Evolutionary conservation across 352 stramenopile genomes (phyloP).

Genomic region (Blastocystis sp.): DNA sequence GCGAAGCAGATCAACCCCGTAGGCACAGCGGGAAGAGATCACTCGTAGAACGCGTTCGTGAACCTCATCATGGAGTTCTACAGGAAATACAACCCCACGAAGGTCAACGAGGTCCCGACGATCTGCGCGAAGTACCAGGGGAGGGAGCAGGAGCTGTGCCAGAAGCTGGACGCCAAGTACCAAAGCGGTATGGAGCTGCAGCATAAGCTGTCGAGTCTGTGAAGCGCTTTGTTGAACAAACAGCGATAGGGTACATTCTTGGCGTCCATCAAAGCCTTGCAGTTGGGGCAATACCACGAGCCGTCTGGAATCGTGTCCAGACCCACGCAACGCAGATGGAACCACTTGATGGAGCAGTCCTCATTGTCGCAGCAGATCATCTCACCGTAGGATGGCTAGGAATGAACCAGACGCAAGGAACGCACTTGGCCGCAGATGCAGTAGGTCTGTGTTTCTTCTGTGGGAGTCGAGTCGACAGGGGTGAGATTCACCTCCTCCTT

Average conservation of each 20-base stretch:
- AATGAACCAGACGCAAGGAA: not conserved
- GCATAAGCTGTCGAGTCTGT: not conserved
- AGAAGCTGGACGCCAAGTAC: conserved; percentile 60
- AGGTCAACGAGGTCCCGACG: conserved; percentile 26
- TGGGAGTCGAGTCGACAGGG: not conserved
- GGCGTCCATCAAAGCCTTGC: conserved; percentile 19
- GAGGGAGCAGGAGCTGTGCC: conserved; percentile 40
- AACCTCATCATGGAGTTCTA: conserved; percentile 50
- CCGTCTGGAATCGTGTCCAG: conserved; percentile 62
- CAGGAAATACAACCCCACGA: conserved; percentile 33
- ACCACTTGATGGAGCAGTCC: conserved; percentile 67
- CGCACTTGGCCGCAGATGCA: conserved; percentile 55
- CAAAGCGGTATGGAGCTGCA: not conserved
- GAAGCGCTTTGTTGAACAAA: conserved; percentile 21
- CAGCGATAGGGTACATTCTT: not conserved
- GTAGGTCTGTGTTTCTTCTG: conserved; percentile 54
- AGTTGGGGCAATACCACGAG: conserved; percentile 65
- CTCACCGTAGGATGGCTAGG: conserved; percentile 66
- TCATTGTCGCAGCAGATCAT: conserved; percentile 69
- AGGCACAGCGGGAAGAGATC: not conserved
- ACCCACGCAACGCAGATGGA: conserved; percentile 61
- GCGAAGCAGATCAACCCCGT: conserved; percentile 1
- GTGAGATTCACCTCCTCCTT: conserved; percentile 50
- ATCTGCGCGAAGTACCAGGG: conserved; percentile 28
- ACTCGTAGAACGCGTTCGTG: conserved; percentile 24